A percentile compares a stretch with the other conserved stretches of the same genome.
Conservation (phyloP, 176 grass and related monocot genomes). For the Olyra latifolia region DNA sequence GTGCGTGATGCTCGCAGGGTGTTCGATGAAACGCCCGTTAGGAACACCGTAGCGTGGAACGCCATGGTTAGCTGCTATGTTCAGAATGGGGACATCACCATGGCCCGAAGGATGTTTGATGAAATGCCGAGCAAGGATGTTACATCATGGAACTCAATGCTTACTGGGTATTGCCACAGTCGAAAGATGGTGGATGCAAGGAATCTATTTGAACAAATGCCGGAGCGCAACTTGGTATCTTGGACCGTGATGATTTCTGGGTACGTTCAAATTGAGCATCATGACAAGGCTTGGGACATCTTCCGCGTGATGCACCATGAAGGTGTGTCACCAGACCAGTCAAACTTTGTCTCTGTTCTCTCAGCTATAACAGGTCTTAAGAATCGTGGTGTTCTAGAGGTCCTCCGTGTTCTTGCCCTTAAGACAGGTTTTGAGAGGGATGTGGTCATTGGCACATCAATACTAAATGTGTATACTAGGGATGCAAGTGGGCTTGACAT, state of each 20-base stretch:
- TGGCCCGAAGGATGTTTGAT: conserved; percentile 54
- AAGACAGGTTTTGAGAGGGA: conserved; percentile 60
- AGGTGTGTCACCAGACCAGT: conserved; percentile 46
- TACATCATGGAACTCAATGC: conserved; percentile 65
- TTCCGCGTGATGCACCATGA: conserved; percentile 52
- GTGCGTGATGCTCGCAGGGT: conserved; percentile 46
- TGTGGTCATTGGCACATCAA: conserved; percentile 55
- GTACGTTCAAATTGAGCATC: conserved; percentile 52
- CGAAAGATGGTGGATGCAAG: conserved; percentile 47
- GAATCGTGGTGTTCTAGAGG: conserved; percentile 42
- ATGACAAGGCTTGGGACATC: conserved; percentile 47
- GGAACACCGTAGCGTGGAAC: conserved; percentile 58
- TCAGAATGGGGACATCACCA: conserved; percentile 46
- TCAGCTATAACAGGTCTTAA: conserved; percentile 41
- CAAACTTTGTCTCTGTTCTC: conserved; percentile 51
- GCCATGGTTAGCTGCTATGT: conserved; percentile 62
- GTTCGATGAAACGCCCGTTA: conserved; percentile 54
- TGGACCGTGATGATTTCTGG: conserved; percentile 78
- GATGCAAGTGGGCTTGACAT: conserved; percentile 34
- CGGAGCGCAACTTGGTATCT: conserved; percentile 47
- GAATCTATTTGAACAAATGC: conserved; percentile 50
- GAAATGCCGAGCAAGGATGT: conserved; percentile 50
- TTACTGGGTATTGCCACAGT: conserved; percentile 66
- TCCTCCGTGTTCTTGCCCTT: conserved; percentile 36
- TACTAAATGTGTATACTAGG: conserved; percentile 62